Evolutionary conservation across 2,329 filamentous ascomycete genomes (phyloP).

Genomic region (Sclerotinia sclerotiorum): DNA sequence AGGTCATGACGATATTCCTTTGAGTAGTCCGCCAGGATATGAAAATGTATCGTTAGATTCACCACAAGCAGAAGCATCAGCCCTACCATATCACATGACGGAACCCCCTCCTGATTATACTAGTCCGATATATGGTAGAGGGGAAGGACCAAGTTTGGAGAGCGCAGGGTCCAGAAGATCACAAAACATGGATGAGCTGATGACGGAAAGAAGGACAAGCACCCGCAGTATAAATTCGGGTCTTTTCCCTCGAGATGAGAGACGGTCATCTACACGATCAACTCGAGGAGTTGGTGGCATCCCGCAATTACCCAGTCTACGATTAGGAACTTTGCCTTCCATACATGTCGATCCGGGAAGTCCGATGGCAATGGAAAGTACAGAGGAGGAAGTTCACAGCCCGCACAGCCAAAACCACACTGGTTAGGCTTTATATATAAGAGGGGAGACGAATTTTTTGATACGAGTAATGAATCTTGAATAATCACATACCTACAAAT

Average conservation of each 20-base stretch:
- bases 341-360: constrained; percentile 55
- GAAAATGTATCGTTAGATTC: constrained; percentile 38
- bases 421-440: background rate
- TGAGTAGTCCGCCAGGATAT: constrained; percentile 38
- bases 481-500: constrained; percentile 14
- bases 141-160: constrained; percentile 26
- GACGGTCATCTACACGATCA: constrained; percentile 21
- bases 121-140: constrained; percentile 31
- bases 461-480: constrained; percentile 20
- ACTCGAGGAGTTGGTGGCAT: constrained; percentile 44
- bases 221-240: constrained; percentile 20
- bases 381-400: constrained; percentile 18
- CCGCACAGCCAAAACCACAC: background rate
- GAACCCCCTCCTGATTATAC: constrained; percentile 39
- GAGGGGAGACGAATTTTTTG: constrained; percentile 1
- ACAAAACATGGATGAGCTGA: constrained; percentile 27
- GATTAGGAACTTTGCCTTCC: constrained; percentile 51
- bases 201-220: constrained; percentile 28
- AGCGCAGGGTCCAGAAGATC: constrained; percentile 26
- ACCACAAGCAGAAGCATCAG: constrained; percentile 25
- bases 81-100: constrained; percentile 12
- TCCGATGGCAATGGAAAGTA: constrained; percentile 23
- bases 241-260: background rate
- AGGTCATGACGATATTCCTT: constrained; percentile 37
- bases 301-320: constrained; percentile 55